Conservation (phyloP, 2,329 filamentous ascomycete species). For the Pseudogymnoascus sp. region DNA sequence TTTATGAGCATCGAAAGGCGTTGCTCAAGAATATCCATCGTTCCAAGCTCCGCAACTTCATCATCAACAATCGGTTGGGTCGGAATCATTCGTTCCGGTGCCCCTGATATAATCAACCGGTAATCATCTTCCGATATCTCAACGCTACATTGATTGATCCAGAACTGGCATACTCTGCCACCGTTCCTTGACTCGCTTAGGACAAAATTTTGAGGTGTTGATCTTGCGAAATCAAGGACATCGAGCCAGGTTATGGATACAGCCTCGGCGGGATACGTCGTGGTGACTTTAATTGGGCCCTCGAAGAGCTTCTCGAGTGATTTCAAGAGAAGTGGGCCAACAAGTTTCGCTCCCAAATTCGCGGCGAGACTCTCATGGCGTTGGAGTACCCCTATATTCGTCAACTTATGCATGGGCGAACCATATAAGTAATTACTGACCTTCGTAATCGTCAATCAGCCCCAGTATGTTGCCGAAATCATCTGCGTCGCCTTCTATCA, state of each 20-base stretch:
- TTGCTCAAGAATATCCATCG: conserved; percentile 74
- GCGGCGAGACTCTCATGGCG: conserved; percentile 81
- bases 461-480: conserved; percentile 66
- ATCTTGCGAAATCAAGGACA: conserved; percentile 74
- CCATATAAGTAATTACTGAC: conserved; percentile 29
- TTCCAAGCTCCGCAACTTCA: conserved; percentile 76
- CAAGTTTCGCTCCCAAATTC: conserved; percentile 74
- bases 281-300: conserved; percentile 53
- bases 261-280: conserved; percentile 48
- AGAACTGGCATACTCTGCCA: conserved; percentile 69
- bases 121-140: conserved; percentile 87
- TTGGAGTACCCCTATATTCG: conserved; percentile 58
- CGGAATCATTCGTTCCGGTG: conserved; percentile 73
- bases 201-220: conserved; percentile 70
- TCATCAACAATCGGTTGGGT: conserved; percentile 77
- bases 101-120: conserved; percentile 73
- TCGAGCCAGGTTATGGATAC: conserved; percentile 72
- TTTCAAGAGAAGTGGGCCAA: conserved; percentile 75
- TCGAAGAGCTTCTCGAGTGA: conserved; percentile 83
- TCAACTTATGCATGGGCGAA: background rate
- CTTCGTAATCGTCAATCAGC: conserved; percentile 71
- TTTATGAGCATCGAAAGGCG: conserved; percentile 70
- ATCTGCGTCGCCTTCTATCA: conserved; percentile 52
- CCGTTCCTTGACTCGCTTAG: conserved; percentile 63
- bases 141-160: conserved; percentile 70